Evolutionary conservation across 495 filamentous ascomycete genomes (phyloP), one percentile per base, ranked within the genome.

Genomic region (Xylaria castorea): DNA sequence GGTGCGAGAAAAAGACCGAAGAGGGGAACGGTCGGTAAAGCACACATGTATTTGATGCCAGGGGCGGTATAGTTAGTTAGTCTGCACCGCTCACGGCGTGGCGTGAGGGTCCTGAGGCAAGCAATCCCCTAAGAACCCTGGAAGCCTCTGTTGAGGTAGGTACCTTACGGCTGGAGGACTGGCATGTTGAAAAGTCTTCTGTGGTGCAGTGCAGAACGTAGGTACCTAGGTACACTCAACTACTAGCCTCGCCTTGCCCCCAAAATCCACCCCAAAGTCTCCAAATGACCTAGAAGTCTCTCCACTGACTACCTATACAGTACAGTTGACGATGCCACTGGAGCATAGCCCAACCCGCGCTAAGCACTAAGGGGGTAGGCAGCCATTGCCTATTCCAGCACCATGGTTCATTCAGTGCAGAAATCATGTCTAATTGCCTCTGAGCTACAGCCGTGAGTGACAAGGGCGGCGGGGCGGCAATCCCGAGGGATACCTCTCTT

Each of bases 321-420:
- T n/a, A 48, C 66, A 68, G 66, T 27, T 32, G 36, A 38, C 40
- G 40, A 65, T n/a, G 5, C 62, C 40, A 18, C 36, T 44, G 32
- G 36, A 64, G 61, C 36, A 66, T 50, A 30, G 27, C 42, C 63
- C 34, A 66, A 66, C 12, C 40, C 38, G 32, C 64, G 64, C 64
- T 67, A 67, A 53, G 48, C 64, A 66, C 40, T 16, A 51, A 51
- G 16, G 25, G 25, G 44, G 44, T 48, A 66, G 64, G 48, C 46
- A 38, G 46, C 64, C 20, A 67, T 67, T 67, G 46, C 66, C 50
- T 68, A 55, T 68, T 68, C 48, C 66, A 68, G 64, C 30, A 44
- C 14, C 50, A 55, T 36, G 57, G 57, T 60, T 36, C 57, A 36
- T 20, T 68, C 30, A 44, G 51, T 60, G 38, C 36, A 69, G 66